Evolutionary conservation across 1,284 basidiomycete genomes (phyloP).

Genomic region (Ceratobasidium sp.): DNA sequence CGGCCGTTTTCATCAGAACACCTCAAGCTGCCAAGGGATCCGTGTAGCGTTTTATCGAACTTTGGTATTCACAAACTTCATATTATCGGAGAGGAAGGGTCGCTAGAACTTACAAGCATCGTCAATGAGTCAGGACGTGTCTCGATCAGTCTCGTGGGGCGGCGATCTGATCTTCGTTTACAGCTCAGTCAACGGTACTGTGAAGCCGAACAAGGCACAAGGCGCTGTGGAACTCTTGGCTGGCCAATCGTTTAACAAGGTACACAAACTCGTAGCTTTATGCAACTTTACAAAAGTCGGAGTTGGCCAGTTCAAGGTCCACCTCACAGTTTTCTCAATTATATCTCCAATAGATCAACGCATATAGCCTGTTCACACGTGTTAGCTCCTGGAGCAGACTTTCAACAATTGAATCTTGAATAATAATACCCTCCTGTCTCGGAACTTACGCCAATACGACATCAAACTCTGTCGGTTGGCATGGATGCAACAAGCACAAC

Average conservation of each 20-base stretch:
- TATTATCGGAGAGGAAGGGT: not conserved
- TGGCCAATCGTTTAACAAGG: not conserved
- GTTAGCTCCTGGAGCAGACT: too few relatives aligned
- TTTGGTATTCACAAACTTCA: not conserved
- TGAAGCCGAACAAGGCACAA: not conserved
- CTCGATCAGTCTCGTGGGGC: too few relatives aligned
- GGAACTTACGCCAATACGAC: not conserved
- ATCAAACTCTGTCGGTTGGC: not conserved
- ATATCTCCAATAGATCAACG: too few relatives aligned
- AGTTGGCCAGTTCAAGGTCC: constrained; percentile 1
- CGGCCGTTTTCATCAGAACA: not conserved
- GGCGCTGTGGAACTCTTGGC: not conserved
- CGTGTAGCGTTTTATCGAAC: not conserved
- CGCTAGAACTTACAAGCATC: not conserved
- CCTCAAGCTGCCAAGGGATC: not conserved
- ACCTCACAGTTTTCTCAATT: not conserved
- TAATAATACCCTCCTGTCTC: constrained; percentile 22
- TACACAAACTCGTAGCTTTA: not conserved
- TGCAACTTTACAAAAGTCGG: constrained; percentile 21
- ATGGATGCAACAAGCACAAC: not conserved
- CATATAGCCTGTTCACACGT: too few relatives aligned
- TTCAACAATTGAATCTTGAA: too few relatives aligned
- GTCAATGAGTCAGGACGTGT: not conserved
- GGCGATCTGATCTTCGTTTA: too few relatives aligned
- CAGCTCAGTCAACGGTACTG: too few relatives aligned